Evolutionary conservation across 768 basidiomycete species (phyloP), one percentile per base, ranked within the genome.

Genomic region (Agrocybe praecox): DNA sequence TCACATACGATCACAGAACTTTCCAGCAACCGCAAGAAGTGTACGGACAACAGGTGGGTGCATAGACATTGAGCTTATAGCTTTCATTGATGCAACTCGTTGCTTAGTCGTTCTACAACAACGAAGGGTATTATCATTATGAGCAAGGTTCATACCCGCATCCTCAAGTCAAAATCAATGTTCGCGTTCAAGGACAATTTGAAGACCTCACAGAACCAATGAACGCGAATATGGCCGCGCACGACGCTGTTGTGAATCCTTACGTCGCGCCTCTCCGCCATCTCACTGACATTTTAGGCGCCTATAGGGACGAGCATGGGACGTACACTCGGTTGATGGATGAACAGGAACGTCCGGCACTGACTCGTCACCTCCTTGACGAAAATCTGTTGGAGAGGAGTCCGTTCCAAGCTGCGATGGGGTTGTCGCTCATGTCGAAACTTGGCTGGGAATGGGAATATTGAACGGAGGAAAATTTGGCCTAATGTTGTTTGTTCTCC

Each of bases 381-480:
- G 70, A 73, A 32, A 64, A 62, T 11, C 62, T 80, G 40, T 68
- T 65, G 5, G 56, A 53, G 32, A 64, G 65, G 19, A 76, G 76
- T 53, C 75, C 79, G 19, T 80, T 82, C 57, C 72, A 75, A 55
- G 78, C 76, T n/a, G 75, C 80, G 9, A 80, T 82, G 78, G 78
- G 78, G 19, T 65, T 81, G 26, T 72, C 77, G 6, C 71, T 77
- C 46, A 64, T 77, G 54, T 73, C 75, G 15, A 69, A 71, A 52
- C 69, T 76, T 50, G 79, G 79, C 42, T 50, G 63, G 19, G 40
- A 62, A 19, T 64, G 63, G 63, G 55, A 40, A n/a, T 40, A 40
- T 40, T 40, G 36, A 40, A 14, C 6, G 3, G 14, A 4, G 5
- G 14, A 40, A n/a, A 40, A 6, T 14, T 40, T n/a, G 4, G 36